Conservation (phyloP, 176 grass and related monocot genomes). For the barley (Hordeum vulgare) region MorexV3_pseudomolecules_assembly NC_058518.1:299473669-299474168, state of each 20-base stretch:
- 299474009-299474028: background rate
- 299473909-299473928: no score
- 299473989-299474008: background rate
- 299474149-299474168: background rate
- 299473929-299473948: no score
- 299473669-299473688: slow-evolving; percentile 86
- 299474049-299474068: background rate
- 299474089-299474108: background rate
- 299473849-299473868: no score
- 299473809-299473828: no score
- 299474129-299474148: background rate
- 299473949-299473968: no score
- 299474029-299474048: background rate
- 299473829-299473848: no score
- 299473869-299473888: no score
- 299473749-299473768: background rate
- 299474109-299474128: background rate
- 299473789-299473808: no score
- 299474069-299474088: background rate
- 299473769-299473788: no score
- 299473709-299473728: background rate
- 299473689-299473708: background rate
- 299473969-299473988: no score
- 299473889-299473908: no score
- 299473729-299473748: background rate